A percentile compares a stretch with the other conserved stretches of the same genome.
phyloP scores from a whole-genome alignment of 805 yeast species.

The Yarrowia hollandica region DNA sequence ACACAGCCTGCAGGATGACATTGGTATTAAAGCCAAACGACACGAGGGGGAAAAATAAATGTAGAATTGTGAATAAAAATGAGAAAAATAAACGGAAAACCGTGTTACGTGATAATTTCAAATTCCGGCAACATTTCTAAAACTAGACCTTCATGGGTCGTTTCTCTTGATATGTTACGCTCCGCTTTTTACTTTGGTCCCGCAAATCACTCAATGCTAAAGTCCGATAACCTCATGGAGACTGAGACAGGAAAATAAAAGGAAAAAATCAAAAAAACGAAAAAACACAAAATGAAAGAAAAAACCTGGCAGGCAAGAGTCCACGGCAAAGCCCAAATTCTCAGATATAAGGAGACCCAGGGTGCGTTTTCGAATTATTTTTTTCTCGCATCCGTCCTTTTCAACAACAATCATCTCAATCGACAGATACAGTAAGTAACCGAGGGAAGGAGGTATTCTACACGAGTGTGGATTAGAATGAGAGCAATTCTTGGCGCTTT shows the following conservation, averaged over 20 bases:
- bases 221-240: conserved; percentile 11
- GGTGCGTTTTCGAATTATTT: not conserved
- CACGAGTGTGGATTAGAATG: not conserved
- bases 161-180: too few relatives aligned
- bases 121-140: too few relatives aligned
- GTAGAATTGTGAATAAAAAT: not conserved
- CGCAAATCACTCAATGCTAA: conserved; percentile 4
- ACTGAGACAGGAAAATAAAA: not conserved
- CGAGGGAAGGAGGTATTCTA: not conserved
- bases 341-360: not conserved
- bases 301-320: not conserved
- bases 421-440: conserved; percentile 17
- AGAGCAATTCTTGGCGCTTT: conserved; percentile 7
- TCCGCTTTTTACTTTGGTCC: not conserved
- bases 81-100: not conserved
- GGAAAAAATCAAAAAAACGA: not conserved
- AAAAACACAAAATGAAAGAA: not conserved
- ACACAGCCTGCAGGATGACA: conserved; percentile 8
- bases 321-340: not conserved
- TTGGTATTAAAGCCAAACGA: not conserved
- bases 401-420: not conserved
- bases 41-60: not conserved
- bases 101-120: not conserved
- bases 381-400: not conserved
- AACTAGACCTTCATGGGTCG: too few relatives aligned